Evolutionary conservation across 1,284 basidiomycete species (phyloP).

Genomic region (Kwoniella shivajii): DNA sequence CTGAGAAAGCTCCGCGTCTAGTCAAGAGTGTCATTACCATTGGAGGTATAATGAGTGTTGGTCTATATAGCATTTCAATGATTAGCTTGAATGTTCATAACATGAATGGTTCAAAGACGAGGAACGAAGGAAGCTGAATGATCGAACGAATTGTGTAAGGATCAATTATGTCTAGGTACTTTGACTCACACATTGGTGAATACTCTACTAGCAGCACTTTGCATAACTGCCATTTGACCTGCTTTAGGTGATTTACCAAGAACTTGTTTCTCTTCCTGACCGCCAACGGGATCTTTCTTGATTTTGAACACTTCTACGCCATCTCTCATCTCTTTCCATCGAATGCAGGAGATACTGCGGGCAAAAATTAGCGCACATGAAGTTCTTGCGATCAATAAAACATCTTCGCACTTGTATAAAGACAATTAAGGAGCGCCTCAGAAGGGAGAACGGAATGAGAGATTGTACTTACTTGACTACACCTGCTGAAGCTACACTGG

Average conservation of each 20-base stretch:
- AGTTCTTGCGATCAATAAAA: too few relatives aligned
- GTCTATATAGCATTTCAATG: conserved; percentile 39
- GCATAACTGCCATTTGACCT: conserved; percentile 58
- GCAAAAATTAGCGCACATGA: background rate
- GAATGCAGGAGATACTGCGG: conserved; percentile 56
- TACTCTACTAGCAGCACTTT: conserved; percentile 58
- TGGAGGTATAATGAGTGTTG: conserved; percentile 59
- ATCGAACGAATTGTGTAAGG: background rate
- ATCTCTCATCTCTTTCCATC: conserved; percentile 62
- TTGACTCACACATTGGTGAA: conserved; percentile 58
- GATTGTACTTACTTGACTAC: conserved; percentile 53
- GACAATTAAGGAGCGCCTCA: too few relatives aligned
- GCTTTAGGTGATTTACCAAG: conserved; percentile 57
- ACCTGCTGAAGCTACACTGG: conserved; percentile 58
- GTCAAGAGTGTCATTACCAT: conserved; percentile 57
- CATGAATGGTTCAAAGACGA: background rate
- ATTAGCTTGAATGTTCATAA: background rate
- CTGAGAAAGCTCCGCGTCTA: conserved; percentile 50
- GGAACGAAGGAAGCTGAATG: background rate
- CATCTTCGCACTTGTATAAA: too few relatives aligned
- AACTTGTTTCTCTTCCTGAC: conserved; percentile 43
- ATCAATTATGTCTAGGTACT: too few relatives aligned
- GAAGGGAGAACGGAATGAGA: background rate
- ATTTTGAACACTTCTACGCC: conserved; percentile 57
- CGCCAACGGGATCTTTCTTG: conserved; percentile 27